Conservation (phyloP, 805 yeast genomes). For the Trichomonascus vanleenenianus region DNA sequence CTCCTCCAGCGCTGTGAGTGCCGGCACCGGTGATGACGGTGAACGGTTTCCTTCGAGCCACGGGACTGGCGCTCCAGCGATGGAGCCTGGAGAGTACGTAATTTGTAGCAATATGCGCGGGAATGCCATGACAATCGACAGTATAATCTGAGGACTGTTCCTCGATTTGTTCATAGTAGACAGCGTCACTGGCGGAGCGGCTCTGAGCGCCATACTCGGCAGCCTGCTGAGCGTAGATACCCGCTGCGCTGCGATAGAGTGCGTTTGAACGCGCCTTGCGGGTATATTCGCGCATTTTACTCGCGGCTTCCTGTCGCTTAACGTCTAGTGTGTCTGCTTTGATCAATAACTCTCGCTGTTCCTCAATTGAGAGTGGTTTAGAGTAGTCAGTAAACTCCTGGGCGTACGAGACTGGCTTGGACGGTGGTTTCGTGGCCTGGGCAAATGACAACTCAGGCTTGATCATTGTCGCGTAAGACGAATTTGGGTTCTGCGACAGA, state of each 20-base stretch:
- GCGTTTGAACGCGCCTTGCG: slow-evolving; percentile 17
- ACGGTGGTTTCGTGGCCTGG: too few species aligned
- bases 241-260: slow-evolving; percentile 17
- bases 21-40: slow-evolving; percentile 20
- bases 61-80: slow-evolving; percentile 9
- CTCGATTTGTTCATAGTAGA: slow-evolving; percentile 4
- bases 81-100: slow-evolving; percentile 3
- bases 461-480: slow-evolving; percentile 1
- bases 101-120: slow-evolving; percentile 13
- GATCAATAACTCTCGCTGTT: neutral
- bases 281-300: slow-evolving; percentile 10
- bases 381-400: neutral
- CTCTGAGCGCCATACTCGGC: slow-evolving; percentile 2
- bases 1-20: slow-evolving; percentile 15
- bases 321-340: too few species aligned
- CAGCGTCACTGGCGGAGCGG: slow-evolving; percentile 3
- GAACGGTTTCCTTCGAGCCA: slow-evolving; percentile 8
- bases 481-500: too few species aligned
- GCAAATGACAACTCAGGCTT: neutral
- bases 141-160: slow-evolving; percentile 6
- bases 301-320: slow-evolving; percentile 3
- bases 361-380: neutral
- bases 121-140: slow-evolving; percentile 18
- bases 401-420: too few species aligned
- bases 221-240: slow-evolving; percentile 15